Evolutionary conservation across 1,284 basidiomycete species (phyloP).

Genomic region (Polyporus tsugae): DNA sequence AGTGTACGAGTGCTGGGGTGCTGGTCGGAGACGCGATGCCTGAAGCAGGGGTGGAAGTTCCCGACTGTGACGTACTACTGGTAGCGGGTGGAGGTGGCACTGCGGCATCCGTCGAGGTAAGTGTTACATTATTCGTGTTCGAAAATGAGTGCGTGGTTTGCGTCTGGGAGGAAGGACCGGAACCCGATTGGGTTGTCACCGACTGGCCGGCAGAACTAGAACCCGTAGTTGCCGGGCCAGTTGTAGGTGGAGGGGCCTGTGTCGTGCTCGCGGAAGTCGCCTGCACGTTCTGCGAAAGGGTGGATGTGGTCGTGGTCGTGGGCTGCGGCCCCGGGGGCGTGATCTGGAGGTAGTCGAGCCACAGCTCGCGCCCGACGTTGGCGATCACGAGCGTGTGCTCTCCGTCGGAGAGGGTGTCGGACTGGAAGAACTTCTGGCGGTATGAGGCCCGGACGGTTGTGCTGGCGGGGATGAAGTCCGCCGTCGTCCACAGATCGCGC

Average conservation of each 20-base stretch:
- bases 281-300: background rate
- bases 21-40: background rate
- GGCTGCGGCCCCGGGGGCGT: background rate
- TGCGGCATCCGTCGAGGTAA: background rate
- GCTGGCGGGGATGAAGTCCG: conserved; percentile 5
- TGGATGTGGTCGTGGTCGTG: background rate
- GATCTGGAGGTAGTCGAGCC: background rate
- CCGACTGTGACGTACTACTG: background rate
- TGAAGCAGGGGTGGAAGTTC: background rate
- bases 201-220: background rate
- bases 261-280: background rate
- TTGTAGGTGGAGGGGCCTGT: background rate
- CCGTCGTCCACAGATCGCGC: too few species aligned
- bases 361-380: background rate
- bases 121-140: background rate
- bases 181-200: background rate
- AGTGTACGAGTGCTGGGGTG: background rate
- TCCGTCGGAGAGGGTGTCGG: background rate
- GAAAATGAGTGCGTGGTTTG: background rate
- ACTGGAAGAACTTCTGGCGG: conserved; percentile 7
- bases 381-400: conserved; percentile 9
- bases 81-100: background rate
- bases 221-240: background rate
- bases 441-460: background rate
- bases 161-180: background rate